A percentile compares a stretch with the other conserved stretches of the same genome.
Conservation (phyloP, 1,139 yeast genomes). For the Wickerhamomyces sp. region DNA sequence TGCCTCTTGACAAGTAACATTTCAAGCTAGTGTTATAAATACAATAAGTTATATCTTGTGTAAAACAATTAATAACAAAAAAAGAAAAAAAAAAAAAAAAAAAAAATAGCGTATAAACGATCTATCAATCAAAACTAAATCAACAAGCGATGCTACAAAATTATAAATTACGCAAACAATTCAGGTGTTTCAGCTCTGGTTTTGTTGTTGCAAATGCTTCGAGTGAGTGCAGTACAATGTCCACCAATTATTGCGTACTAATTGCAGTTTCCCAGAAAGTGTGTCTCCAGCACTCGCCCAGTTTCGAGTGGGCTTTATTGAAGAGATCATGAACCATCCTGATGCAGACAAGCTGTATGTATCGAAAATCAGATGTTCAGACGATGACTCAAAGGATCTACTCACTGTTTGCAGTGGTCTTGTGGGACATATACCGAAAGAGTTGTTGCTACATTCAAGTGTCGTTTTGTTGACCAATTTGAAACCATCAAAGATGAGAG, state of each 20-base stretch:
- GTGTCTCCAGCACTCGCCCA: conserved; percentile 22
- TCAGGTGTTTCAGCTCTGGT: too few relatives aligned
- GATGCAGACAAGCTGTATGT: conserved; percentile 53
- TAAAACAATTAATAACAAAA: too few relatives aligned
- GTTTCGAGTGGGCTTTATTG: conserved; percentile 43
- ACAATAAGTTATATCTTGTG: too few relatives aligned
- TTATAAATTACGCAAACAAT: too few relatives aligned
- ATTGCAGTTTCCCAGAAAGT: neutral
- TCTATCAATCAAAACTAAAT: too few relatives aligned
- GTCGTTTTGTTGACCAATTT: conserved; percentile 57
- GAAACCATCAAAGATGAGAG: conserved; percentile 66
- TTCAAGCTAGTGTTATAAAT: too few relatives aligned
- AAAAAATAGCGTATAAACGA: too few relatives aligned
- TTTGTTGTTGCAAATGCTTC: too few relatives aligned
- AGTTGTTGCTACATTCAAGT: conserved; percentile 41
- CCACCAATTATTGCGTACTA: neutral
- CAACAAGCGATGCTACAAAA: too few relatives aligned
- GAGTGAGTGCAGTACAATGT: neutral
- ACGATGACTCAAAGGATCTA: conserved; percentile 6
- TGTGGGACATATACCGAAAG: conserved; percentile 45
- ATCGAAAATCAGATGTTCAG: conserved; percentile 36
- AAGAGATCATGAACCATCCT: conserved; percentile 40
- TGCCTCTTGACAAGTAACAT: conserved; percentile 32
- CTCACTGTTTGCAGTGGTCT: conserved; percentile 57
- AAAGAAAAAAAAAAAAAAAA: too few relatives aligned